Percentiles rank a stretch among this genome's conserved stretches.
These are phyloP conservation scores for Aspergillus pseudotamarii DNA, from an alignment of 2,329 filamentous ascomycete species.

Conservation along the genomic window DNA sequence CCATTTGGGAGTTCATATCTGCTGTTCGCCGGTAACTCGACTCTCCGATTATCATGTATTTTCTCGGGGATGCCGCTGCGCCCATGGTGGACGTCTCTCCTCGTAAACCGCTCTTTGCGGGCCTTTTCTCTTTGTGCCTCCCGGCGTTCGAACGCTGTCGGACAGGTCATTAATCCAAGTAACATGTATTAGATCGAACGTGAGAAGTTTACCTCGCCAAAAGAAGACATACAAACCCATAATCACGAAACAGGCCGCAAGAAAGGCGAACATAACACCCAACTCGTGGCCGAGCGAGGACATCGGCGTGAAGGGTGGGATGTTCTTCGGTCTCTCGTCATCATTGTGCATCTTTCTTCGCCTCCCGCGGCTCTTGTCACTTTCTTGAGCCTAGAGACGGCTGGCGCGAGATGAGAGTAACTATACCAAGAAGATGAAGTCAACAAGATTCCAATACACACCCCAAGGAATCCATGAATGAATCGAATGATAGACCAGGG, in stretches of 20 bases:
- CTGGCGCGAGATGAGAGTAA: neutral
- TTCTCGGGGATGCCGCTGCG: slow-evolving; percentile 30
- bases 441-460: neutral
- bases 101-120: slow-evolving; percentile 11
- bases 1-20: slow-evolving; percentile 7
- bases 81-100: slow-evolving; percentile 23
- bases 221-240: slow-evolving; percentile 38
- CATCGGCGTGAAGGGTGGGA: slow-evolving; percentile 33
- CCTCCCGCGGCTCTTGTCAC: neutral
- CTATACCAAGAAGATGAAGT: neutral
- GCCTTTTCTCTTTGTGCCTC: slow-evolving; percentile 28
- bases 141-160: slow-evolving; percentile 30
- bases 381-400: neutral
- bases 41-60: slow-evolving; percentile 22
- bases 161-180: neutral
- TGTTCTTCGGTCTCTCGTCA: slow-evolving; percentile 7
- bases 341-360: slow-evolving; percentile 1
- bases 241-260: slow-evolving; percentile 34
- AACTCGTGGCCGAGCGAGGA: slow-evolving; percentile 39
- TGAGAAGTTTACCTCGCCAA: slow-evolving; percentile 35
- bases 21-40: slow-evolving; percentile 19
- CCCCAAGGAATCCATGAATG: neutral
- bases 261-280: slow-evolving; percentile 44
- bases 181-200: neutral
- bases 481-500: neutral